A percentile compares a stretch with the other conserved stretches of the same genome.
Conservation (phyloP, 768 basidiomycete genomes). For the Crucibulum laeve region DNA sequence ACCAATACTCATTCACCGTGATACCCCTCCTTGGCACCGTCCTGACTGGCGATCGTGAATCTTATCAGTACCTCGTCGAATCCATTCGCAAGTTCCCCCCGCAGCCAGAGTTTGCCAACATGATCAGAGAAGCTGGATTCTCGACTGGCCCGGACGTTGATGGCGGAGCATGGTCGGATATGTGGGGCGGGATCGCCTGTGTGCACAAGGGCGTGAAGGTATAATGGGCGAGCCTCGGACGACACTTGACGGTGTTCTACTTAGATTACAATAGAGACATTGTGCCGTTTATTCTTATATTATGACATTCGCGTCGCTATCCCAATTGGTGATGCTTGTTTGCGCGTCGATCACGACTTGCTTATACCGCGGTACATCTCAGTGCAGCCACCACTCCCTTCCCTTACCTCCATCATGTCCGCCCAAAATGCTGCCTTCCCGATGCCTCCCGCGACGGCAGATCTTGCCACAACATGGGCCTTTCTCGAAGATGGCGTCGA, state of each 20-base stretch:
- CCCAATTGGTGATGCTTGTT: too few relatives aligned
- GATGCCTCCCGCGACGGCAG: conserved; percentile 67
- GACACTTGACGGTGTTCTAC: too few relatives aligned
- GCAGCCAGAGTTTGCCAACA: conserved; percentile 81
- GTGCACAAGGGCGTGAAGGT: conserved; percentile 84
- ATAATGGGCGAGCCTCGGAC: too few relatives aligned
- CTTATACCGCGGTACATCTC: too few relatives aligned
- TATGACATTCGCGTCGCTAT: too few relatives aligned
- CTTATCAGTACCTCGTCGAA: conserved; percentile 97
- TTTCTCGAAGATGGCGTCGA: conserved; percentile 87
- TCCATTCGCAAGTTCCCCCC: conserved; percentile 92
- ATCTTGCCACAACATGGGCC: conserved; percentile 82
- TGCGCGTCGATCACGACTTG: too few relatives aligned
- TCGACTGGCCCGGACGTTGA: conserved; percentile 64
- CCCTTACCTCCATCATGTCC: too few relatives aligned
- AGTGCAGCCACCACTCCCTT: too few relatives aligned
- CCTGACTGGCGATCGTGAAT: conserved; percentile 89
- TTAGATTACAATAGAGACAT: too few relatives aligned
- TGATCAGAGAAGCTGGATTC: conserved; percentile 89
- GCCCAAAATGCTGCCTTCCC: too few relatives aligned
- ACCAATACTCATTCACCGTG: conserved; percentile 92
- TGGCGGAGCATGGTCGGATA: conserved; percentile 80
- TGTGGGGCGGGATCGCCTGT: conserved; percentile 86
- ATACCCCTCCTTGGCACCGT: conserved; percentile 97
- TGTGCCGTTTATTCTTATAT: too few relatives aligned